These are phyloP conservation scores for Ceratocystis papillata DNA, from an alignment of 2,329 filamentous ascomycete species.

Conservation along the genomic window DNA sequence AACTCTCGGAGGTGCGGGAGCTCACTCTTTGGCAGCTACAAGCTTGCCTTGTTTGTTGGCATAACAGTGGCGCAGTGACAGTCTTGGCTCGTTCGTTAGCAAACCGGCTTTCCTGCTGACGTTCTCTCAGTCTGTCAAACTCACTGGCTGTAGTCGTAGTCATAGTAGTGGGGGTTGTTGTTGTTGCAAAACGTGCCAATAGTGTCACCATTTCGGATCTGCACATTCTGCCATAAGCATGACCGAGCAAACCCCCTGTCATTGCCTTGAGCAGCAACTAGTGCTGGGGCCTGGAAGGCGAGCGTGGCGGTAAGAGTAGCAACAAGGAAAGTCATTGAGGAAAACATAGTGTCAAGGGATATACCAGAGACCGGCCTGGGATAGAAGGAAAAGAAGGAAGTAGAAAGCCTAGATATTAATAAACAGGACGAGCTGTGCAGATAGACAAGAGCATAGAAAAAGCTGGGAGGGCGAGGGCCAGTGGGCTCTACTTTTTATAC, in stretches of 20 bases:
- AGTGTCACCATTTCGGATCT: constrained; percentile 14
- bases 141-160: constrained; percentile 18
- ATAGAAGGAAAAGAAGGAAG: neutral
- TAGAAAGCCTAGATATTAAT: neutral
- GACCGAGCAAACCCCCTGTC: constrained; percentile 16
- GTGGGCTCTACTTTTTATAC: constrained; percentile 2
- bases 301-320: neutral
- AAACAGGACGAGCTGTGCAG: neutral
- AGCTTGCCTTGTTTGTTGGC: constrained; percentile 16
- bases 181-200: constrained; percentile 20
- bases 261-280: constrained; percentile 1
- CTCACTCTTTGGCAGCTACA: constrained; percentile 11
- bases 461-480: too few species aligned
- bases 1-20: neutral
- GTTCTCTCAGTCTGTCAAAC: neutral
- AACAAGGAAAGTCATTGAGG: neutral
- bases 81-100: neutral
- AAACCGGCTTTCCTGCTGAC: neutral
- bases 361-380: neutral
- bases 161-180: constrained; percentile 19
- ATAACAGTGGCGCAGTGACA: constrained; percentile 15
- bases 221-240: constrained; percentile 17
- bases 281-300: neutral
- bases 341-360: neutral
- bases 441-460: neutral